Base-by-base conservation (phyloP, 208 protist genomes). In the Wallacemonas sp. region DNA sequence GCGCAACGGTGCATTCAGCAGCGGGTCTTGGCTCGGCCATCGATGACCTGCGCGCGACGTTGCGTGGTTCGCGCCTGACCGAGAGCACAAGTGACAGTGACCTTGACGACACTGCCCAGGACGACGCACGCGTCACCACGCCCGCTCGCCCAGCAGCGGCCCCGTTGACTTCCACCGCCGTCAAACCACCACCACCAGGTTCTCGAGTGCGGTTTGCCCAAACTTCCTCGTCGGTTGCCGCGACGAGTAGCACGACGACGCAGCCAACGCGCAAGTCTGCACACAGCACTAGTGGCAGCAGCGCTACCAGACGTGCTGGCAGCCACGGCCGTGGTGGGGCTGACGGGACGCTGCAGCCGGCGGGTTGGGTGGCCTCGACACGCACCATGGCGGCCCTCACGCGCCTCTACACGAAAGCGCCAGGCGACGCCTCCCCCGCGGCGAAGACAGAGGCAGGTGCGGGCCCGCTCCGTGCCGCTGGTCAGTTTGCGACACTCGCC, bases 311-410 rank as follows among this genome's bases (percentile, higher is more conserved):
- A n/a, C n/a, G n/a, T n/a, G n/a, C n/a, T n/a, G n/a, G n/a, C n/a
- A n/a, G n/a, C n/a, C 42, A 38, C 8, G 29, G 17, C 33, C n/a
- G 12, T 12, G 22, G 27, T 30, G 55, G 17, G 34, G 10, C 12
- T 0, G 33, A 24, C 29, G 8, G 39, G 10, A 0, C 26, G 13
- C 12, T 5, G 22, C n/a, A 46, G 42, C 42, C 39, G 34, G 29
- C 44, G 3, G 58, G 65, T 36, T n/a, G n/a, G n/a, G 33, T 37
- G 1, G 68, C 63, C 36, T 54, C 69, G 8, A 67, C 60, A 26
- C 74, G 69, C 50, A 72, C 63, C 2, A 60, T 59, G 26, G 69
- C 61, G 4, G 69, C 69, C 12, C 60, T 71, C 26, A 30, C 38
- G 4, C 68, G 65, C 12, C 61, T 69, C 12, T 73, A 76, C 69